These are phyloP conservation scores for Tricholoma saponaceum DNA, from an alignment of 768 basidiomycete species.

Conservation along the genomic window DNA sequence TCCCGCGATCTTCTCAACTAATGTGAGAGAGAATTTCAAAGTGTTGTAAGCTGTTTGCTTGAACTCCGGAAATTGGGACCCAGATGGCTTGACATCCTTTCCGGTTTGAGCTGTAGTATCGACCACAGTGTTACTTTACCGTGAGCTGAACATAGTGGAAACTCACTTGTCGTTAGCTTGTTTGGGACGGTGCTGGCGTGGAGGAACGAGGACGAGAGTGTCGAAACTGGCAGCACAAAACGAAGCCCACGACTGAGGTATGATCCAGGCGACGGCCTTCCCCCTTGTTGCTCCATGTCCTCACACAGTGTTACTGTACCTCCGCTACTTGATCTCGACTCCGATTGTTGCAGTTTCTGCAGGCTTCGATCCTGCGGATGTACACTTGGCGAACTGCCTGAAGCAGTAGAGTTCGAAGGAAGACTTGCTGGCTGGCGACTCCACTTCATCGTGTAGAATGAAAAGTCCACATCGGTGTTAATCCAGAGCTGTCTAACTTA, in stretches of 20 bases:
- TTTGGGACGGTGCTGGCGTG: neutral
- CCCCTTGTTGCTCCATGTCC: neutral
- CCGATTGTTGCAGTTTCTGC: neutral
- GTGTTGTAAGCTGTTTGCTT: conserved; percentile 7
- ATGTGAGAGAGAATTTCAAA: conserved; percentile 10
- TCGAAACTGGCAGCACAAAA: neutral
- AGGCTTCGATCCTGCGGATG: neutral
- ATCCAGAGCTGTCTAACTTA: too few species aligned
- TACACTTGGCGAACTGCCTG: neutral
- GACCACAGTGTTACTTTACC: neutral
- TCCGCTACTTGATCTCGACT: neutral
- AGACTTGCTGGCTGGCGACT: too few species aligned
- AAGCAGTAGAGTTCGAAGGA: neutral
- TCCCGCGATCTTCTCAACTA: conserved; percentile 12
- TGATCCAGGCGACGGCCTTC: neutral
- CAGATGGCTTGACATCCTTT: neutral
- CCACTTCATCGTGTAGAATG: too few species aligned
- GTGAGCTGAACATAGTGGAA: neutral
- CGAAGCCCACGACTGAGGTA: neutral
- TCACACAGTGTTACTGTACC: neutral
- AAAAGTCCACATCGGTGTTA: too few species aligned
- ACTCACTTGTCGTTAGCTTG: neutral
- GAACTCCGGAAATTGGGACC: neutral
- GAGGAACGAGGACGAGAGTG: neutral
- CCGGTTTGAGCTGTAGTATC: neutral